Conservation (phyloP, 176 grass and related monocot genomes). For the Rhynchospora pubera region DNA sequence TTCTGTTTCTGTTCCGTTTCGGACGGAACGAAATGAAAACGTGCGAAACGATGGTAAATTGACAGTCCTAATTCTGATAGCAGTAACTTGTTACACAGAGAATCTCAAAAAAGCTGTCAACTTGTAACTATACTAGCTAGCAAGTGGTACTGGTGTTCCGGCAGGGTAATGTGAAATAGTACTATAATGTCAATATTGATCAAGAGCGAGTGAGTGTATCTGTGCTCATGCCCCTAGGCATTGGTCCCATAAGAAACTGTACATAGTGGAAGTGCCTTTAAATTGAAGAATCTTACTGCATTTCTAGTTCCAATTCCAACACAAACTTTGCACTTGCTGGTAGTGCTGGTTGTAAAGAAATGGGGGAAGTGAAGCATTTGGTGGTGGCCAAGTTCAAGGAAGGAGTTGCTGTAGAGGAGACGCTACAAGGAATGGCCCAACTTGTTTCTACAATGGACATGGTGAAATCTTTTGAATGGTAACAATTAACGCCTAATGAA, state of each 20-base stretch:
- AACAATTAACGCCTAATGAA: background rate
- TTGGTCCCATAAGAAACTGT: slow-evolving; percentile 18
- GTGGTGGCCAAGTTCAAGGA: slow-evolving; percentile 55
- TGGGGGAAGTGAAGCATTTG: slow-evolving; percentile 57
- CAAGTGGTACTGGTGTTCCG: background rate
- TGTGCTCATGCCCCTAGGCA: background rate
- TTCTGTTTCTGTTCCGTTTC: too few species aligned
- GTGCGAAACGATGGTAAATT: too few species aligned
- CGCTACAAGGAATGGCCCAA: slow-evolving; percentile 34
- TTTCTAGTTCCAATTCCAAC: slow-evolving; percentile 19
- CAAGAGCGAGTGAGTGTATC: background rate
- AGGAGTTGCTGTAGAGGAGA: slow-evolving; percentile 35
- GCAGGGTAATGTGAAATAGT: background rate
- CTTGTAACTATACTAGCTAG: background rate
- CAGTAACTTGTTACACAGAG: background rate
- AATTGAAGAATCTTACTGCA: slow-evolving; percentile 17
- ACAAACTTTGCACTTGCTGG: background rate
- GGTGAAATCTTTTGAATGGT: slow-evolving; percentile 72
- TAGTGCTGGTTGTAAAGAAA: background rate
- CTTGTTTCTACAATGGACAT: slow-evolving; percentile 37
- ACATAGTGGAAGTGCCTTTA: slow-evolving; percentile 20
- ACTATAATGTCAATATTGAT: background rate
- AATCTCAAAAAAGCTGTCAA: background rate
- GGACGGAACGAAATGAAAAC: too few species aligned
- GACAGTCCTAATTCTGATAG: background rate